Percentiles rank a stretch among this genome's conserved stretches.
These are phyloP conservation scores for Hypoxylon sp. DNA, from an alignment of 2,329 filamentous ascomycete species.

Conservation along the genomic window DNA sequence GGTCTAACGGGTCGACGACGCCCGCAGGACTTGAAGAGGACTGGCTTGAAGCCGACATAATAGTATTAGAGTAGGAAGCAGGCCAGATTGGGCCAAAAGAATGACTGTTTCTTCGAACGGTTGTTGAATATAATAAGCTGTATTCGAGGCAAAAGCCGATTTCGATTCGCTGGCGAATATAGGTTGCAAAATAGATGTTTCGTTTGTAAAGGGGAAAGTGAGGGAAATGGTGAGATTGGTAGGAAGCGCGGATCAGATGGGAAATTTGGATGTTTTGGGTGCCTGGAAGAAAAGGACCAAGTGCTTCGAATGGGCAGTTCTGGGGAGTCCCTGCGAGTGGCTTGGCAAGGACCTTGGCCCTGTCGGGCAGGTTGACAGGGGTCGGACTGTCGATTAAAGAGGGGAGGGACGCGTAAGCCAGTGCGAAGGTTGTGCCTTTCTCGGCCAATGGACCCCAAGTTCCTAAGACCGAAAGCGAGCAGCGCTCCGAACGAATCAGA, in stretches of 20 bases:
- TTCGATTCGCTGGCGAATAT: slow-evolving; percentile 18
- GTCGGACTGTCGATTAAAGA: slow-evolving; percentile 49
- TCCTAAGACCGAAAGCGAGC: slow-evolving; percentile 39
- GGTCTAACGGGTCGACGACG: slow-evolving; percentile 67
- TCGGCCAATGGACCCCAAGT: slow-evolving; percentile 37
- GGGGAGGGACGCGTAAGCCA: slow-evolving; percentile 57
- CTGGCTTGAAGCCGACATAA: slow-evolving; percentile 46
- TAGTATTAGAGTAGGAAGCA: slow-evolving; percentile 5
- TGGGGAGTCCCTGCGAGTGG: slow-evolving; percentile 34
- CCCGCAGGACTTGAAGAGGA: slow-evolving; percentile 46
- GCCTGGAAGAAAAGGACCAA: slow-evolving; percentile 28
- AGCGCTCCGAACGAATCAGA: slow-evolving; percentile 39
- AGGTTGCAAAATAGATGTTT: slow-evolving; percentile 16
- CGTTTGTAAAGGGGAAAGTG: slow-evolving; percentile 17
- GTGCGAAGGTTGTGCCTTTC: slow-evolving; percentile 44
- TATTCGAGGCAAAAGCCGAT: slow-evolving; percentile 5
- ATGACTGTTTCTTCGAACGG: slow-evolving; percentile 2
- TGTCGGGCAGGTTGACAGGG: slow-evolving; percentile 44
- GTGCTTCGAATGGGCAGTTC: slow-evolving; percentile 34
- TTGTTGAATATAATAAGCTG: slow-evolving; percentile 2
- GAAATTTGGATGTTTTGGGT: slow-evolving; percentile 44
- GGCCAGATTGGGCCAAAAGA: slow-evolving; percentile 7
- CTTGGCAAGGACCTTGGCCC: slow-evolving; percentile 43
- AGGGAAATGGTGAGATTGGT: slow-evolving; percentile 33
- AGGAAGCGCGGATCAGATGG: slow-evolving; percentile 39